phyloP scores from a whole-genome alignment of 2,329 filamentous ascomycete genomes.

The Cladorrhinum sp. region DNA sequence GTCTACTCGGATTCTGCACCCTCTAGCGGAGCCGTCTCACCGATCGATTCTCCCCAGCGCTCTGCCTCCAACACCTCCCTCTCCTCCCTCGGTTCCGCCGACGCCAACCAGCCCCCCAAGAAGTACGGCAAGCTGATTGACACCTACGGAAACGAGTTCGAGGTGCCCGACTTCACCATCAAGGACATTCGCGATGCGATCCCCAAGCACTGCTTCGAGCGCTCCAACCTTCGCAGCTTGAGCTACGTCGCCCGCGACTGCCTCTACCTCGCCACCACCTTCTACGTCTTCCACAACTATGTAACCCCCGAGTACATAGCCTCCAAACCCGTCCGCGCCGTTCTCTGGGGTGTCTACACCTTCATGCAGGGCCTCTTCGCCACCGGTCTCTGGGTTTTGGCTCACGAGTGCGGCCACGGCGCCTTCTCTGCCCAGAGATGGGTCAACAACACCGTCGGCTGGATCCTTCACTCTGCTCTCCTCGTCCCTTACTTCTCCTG shows the following conservation, averaged over 20 bases:
- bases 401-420: constrained; percentile 97
- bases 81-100: constrained; percentile 77
- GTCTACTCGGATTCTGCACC: constrained; percentile 46
- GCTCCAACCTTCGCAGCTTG: constrained; percentile 72
- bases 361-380: constrained; percentile 87
- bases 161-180: constrained; percentile 93
- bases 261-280: constrained; percentile 67
- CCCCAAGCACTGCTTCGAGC: constrained; percentile 93
- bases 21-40: constrained; percentile 56
- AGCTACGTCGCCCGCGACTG: constrained; percentile 83
- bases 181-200: constrained; percentile 97
- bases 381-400: constrained; percentile 93
- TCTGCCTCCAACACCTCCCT: constrained; percentile 85
- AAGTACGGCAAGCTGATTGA: constrained; percentile 71
- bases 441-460: constrained; percentile 87
- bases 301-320: constrained; percentile 82
- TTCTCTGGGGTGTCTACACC: constrained; percentile 64
- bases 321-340: constrained; percentile 62
- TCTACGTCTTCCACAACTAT: constrained; percentile 85
- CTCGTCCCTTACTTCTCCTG: constrained; percentile 95
- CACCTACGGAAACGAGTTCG: constrained; percentile 92
- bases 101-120: constrained; percentile 34
- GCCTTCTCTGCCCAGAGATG: constrained; percentile 91
- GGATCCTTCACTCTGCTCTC: constrained; percentile 57
- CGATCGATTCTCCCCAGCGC: constrained; percentile 56